phyloP scores from a whole-genome alignment of 768 basidiomycete genomes.

The Lepiota subincarnata region DNA sequence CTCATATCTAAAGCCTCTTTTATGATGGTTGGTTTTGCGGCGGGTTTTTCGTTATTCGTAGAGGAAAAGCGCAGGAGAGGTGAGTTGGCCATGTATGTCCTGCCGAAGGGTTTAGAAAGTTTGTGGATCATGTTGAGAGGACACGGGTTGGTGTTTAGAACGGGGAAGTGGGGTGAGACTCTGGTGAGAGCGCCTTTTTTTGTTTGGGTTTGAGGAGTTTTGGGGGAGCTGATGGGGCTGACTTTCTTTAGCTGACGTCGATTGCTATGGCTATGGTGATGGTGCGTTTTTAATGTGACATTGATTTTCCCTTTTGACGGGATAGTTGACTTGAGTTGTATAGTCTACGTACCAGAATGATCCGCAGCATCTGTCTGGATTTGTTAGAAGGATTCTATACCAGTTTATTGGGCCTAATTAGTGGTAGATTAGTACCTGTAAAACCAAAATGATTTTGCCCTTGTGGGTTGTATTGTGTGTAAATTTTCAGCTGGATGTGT shows the following conservation, averaged over 20 bases:
- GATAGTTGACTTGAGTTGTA: not conserved
- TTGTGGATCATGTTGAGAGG: slow-evolving; percentile 81
- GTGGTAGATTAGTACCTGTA: slow-evolving; percentile 1
- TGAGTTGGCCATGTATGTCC: slow-evolving; percentile 88
- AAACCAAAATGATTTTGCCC: not conserved
- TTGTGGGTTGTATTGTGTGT: not conserved
- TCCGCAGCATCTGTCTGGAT: slow-evolving; percentile 76
- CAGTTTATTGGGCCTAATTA: slow-evolving; percentile 89
- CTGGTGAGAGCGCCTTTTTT: slow-evolving; percentile 57
- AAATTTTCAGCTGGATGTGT: no score
- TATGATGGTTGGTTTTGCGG: slow-evolving; percentile 67
- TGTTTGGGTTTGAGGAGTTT: slow-evolving; percentile 6
- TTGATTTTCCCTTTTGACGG: not conserved
- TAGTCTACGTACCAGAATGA: slow-evolving; percentile 82
- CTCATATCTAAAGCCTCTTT: slow-evolving; percentile 69
- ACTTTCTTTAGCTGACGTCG: slow-evolving; percentile 46
- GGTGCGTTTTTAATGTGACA: slow-evolving; percentile 37
- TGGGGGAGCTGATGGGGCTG: not conserved
- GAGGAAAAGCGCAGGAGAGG: slow-evolving; percentile 86
- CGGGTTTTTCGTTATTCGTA: slow-evolving; percentile 76
- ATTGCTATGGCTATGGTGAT: slow-evolving; percentile 86
- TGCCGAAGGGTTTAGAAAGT: slow-evolving; percentile 89
- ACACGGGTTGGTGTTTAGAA: slow-evolving; percentile 68
- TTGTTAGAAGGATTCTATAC: slow-evolving; percentile 78
- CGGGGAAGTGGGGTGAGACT: slow-evolving; percentile 73